Base-by-base conservation (phyloP, 73 alveolate species). In the Diophrys appendiculata region DNA sequence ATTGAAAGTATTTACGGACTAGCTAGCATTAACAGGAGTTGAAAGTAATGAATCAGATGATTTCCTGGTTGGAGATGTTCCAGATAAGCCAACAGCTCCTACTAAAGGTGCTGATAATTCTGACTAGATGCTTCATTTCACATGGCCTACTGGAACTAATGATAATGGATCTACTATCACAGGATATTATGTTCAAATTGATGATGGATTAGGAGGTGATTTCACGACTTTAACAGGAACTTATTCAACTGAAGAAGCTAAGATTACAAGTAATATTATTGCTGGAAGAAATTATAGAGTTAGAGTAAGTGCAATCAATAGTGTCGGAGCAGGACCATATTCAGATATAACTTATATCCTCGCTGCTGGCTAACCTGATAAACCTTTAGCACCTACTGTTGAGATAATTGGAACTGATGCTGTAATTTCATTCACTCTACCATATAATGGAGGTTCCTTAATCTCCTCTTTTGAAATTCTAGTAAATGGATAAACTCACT, bases 191-290 rank as follows among this genome's bases (percentile, higher is more conserved):
- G 86, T 86, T 0, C 24, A 35, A 65, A 79, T 78, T 0, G 93
- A 86, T 80, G 87, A 86, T 52, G 93, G 93, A 22, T 75, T 86
- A 13, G 93, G 93, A 3, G 89, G 93, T 2, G 76, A 74, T 26
- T 85, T 85, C 81, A 0, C 33, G 30, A 80, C 87, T 25, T 72
- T 72, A 0, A 24, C 76, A 1, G 60, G n/a, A n/a, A n/a, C n/a
- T n/a, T 84, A 85, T 65, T 77, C 93, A 18, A 69, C 78, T 14
- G 14, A 43, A 27, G 2, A 73, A 1, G 1, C 76, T 24, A 65
- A 78, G 14, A 71, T 80, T 3, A 80, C 79, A 18, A 71, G 73
- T 52, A 69, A 69, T 54, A 64, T 86, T 13, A 73, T 28, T 14
- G 18, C 76, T n/a, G 93, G 93, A 8, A 52, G 93, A 32, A 72